Evolutionary conservation across 2,329 filamentous ascomycete genomes (phyloP).

Genomic region (Aspergillus aculeatinus): DNA sequence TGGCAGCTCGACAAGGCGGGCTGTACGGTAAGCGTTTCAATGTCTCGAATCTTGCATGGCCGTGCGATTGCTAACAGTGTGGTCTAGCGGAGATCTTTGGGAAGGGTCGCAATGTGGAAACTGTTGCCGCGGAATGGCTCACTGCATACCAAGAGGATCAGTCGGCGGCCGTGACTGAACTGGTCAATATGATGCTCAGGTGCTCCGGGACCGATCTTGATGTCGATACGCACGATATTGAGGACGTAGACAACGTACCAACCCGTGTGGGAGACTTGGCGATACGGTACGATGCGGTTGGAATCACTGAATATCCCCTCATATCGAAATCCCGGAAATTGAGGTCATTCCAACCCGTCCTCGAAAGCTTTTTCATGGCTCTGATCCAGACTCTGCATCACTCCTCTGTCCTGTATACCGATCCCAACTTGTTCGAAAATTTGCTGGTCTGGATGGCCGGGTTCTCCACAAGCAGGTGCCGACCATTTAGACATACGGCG

Average conservation of each 20-base stretch:
- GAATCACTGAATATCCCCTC: constrained; percentile 87
- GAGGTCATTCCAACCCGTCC: constrained; percentile 71
- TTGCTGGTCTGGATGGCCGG: constrained; percentile 84
- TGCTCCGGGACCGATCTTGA: constrained; percentile 78
- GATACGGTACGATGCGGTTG: constrained; percentile 77
- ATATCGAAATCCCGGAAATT: constrained; percentile 77
- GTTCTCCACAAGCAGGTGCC: constrained; percentile 82
- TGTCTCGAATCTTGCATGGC: background rate
- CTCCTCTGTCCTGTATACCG: constrained; percentile 76
- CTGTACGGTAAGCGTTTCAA: constrained; percentile 52
- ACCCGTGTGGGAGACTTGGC: constrained; percentile 81
- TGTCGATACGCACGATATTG: constrained; percentile 78
- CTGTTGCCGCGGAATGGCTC: constrained; percentile 59
- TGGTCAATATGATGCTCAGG: constrained; percentile 62
- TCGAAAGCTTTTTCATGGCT: constrained; percentile 76
- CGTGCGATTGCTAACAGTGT: constrained; percentile 24
- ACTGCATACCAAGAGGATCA: constrained; percentile 57
- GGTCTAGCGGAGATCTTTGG: constrained; percentile 59
- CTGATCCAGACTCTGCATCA: constrained; percentile 77
- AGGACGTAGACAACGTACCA: constrained; percentile 82
- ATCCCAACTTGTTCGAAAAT: constrained; percentile 77
- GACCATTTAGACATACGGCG: constrained; percentile 91
- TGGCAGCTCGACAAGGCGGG: constrained; percentile 54
- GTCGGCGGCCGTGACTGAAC: constrained; percentile 54
- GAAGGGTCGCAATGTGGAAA: constrained; percentile 54